Conservation (phyloP, 169 alveolate species). For the Condylostoma magnum region DNA sequence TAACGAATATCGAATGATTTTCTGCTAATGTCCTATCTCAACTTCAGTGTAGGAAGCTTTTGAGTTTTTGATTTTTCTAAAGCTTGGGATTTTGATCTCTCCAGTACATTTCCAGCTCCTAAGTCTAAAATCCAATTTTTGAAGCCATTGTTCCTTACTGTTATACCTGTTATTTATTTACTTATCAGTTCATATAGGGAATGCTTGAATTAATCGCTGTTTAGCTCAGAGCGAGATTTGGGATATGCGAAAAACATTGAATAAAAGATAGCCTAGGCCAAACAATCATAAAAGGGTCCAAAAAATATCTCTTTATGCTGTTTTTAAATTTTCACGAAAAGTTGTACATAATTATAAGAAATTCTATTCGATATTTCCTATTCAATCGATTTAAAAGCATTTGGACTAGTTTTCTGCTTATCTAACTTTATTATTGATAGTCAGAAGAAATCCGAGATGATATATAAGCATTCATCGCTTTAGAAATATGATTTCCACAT, state of each 20-base stretch:
- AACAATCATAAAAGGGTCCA: slow-evolving; percentile 35
- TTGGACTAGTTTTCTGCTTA: no score
- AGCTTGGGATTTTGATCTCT: neutral
- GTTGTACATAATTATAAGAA: slow-evolving; percentile 42
- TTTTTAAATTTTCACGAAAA: neutral
- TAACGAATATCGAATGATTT: slow-evolving; percentile 42
- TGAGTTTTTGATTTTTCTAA: neutral
- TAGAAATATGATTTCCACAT: no score
- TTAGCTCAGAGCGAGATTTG: slow-evolving; percentile 33
- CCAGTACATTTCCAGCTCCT: slow-evolving; percentile 47
- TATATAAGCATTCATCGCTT: no score
- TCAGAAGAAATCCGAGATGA: no score
- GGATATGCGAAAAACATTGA: slow-evolving; percentile 55
- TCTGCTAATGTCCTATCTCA: neutral
- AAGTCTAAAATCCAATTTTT: slow-evolving; percentile 49
- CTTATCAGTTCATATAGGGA: slow-evolving; percentile 27
- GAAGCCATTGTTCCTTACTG: slow-evolving; percentile 38
- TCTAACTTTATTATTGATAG: no score
- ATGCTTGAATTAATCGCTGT: slow-evolving; percentile 32
- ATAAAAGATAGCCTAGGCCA: slow-evolving; percentile 54
- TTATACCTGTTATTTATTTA: slow-evolving; percentile 42
- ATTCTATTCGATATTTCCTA: no score
- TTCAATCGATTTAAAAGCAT: no score
- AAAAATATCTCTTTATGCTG: slow-evolving; percentile 32
- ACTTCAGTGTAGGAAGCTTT: slow-evolving; percentile 31